phyloP scores from a whole-genome alignment of 2,329 filamentous ascomycete genomes.

The Sporothrix mexicana region DNA sequence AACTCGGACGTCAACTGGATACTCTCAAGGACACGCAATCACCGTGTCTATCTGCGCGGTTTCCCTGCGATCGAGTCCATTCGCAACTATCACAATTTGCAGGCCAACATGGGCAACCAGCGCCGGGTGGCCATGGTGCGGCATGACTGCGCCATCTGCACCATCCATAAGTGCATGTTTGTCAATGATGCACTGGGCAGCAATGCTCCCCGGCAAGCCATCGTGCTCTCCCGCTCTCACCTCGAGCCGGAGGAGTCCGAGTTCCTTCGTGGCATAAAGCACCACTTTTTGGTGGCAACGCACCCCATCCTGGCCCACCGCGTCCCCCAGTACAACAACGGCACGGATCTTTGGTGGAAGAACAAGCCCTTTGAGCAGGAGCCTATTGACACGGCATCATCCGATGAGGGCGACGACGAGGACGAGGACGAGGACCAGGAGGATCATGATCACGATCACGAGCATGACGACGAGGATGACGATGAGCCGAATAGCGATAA shows the following conservation, averaged over 20 bases:
- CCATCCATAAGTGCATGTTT: conserved; percentile 38
- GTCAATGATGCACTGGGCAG: conserved; percentile 33
- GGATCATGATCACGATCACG: too few species aligned
- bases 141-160: conserved; percentile 39
- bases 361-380: background rate
- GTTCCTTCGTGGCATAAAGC: conserved; percentile 4
- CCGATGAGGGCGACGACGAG: background rate
- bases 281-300: background rate
- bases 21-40: conserved; percentile 23
- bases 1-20: conserved; percentile 33
- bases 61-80: conserved; percentile 33
- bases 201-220: background rate
- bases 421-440: background rate
- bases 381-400: background rate
- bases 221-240: background rate
- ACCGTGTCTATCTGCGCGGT: conserved; percentile 33
- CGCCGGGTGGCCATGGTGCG: background rate
- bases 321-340: background rate
- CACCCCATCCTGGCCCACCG: background rate
- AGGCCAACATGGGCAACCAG: conserved; percentile 28
- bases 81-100: conserved; percentile 30
- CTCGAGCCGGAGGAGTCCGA: conserved; percentile 30
- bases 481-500: background rate
- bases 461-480: background rate
- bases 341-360: conserved; percentile 10